These are phyloP conservation scores for Metschnikowia koreensis DNA, from an alignment of 805 yeast species.

Conservation along the genomic window DNA sequence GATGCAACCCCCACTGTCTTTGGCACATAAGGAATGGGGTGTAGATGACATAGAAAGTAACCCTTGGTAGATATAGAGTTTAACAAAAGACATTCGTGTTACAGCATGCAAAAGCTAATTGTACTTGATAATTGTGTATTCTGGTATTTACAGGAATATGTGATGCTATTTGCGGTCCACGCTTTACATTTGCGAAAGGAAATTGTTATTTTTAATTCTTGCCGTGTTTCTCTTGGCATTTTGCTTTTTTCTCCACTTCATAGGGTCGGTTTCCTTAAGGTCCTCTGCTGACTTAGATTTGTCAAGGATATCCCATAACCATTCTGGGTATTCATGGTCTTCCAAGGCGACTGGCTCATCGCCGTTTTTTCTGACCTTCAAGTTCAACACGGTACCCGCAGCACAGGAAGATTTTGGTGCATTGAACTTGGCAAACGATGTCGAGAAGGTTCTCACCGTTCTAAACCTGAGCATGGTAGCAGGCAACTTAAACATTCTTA, in stretches of 20 bases:
- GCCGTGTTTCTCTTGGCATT: conserved; percentile 67
- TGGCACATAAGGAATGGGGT: conserved; percentile 51
- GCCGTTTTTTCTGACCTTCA: conserved; percentile 76
- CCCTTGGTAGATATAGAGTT: conserved; percentile 52
- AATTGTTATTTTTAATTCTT: conserved; percentile 75
- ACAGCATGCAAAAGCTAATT: neutral
- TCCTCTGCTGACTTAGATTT: conserved; percentile 55
- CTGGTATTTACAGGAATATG: conserved; percentile 13
- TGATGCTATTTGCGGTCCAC: conserved; percentile 3
- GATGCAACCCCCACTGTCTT: conserved; percentile 47
- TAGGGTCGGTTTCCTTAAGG: conserved; percentile 59
- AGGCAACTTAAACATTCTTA: conserved; percentile 8
- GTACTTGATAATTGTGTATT: neutral
- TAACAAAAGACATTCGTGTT: neutral
- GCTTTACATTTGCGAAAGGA: conserved; percentile 44
- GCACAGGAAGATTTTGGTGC: conserved; percentile 48
- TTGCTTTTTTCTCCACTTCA: conserved; percentile 63
- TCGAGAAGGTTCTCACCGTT: conserved; percentile 12
- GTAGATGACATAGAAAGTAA: conserved; percentile 54
- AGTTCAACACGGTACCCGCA: conserved; percentile 70
- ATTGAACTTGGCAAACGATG: conserved; percentile 4
- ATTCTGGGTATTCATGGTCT: conserved; percentile 87
- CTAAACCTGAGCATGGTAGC: conserved; percentile 9
- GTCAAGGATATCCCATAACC: conserved; percentile 90
- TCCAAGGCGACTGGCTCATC: conserved; percentile 84